phyloP scores from a whole-genome alignment of 2,329 filamentous ascomycete genomes.

The Atkinsonella hypoxylon region DNA sequence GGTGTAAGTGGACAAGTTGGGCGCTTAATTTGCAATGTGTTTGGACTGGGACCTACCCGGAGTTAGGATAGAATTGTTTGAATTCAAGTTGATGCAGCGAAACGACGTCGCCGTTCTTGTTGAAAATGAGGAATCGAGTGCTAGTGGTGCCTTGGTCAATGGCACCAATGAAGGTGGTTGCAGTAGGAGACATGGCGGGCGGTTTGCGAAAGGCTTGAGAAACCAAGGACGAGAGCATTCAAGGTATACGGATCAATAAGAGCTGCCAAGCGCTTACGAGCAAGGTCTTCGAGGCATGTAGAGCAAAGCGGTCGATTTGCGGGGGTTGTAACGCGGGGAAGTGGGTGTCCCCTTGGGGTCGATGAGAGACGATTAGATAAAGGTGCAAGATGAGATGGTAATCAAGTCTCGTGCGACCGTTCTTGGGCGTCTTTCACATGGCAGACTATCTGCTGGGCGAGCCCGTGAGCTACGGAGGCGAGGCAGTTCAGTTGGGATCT shows the following conservation, averaged over 20 bases:
- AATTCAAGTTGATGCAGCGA: conserved; percentile 68
- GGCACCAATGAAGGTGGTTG: conserved; percentile 50
- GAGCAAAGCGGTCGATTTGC: not conserved
- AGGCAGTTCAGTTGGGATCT: conserved; percentile 1
- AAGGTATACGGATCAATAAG: not conserved
- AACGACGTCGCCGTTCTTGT: conserved; percentile 55
- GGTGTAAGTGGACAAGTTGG: not conserved
- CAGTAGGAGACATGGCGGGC: conserved; percentile 20
- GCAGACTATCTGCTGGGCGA: not conserved
- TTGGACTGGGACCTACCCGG: conserved; percentile 44
- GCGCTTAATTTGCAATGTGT: not conserved
- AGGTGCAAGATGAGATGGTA: not conserved
- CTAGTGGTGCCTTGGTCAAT: conserved; percentile 75
- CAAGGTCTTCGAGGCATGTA: not conserved
- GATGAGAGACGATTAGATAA: not conserved
- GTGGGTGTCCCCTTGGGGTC: not conserved
- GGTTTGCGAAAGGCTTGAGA: conserved; percentile 7
- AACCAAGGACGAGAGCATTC: conserved; percentile 15
- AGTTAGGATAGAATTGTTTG: conserved; percentile 59
- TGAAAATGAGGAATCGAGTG: conserved; percentile 68
- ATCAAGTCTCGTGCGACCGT: not conserved
- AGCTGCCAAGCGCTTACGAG: not conserved
- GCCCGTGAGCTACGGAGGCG: not conserved
- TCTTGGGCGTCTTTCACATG: conserved; percentile 3
- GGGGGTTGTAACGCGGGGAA: conserved; percentile 3